Base-by-base conservation (phyloP, 2,329 filamentous ascomycete genomes). In the Ophiostoma fasciatum region DNA sequence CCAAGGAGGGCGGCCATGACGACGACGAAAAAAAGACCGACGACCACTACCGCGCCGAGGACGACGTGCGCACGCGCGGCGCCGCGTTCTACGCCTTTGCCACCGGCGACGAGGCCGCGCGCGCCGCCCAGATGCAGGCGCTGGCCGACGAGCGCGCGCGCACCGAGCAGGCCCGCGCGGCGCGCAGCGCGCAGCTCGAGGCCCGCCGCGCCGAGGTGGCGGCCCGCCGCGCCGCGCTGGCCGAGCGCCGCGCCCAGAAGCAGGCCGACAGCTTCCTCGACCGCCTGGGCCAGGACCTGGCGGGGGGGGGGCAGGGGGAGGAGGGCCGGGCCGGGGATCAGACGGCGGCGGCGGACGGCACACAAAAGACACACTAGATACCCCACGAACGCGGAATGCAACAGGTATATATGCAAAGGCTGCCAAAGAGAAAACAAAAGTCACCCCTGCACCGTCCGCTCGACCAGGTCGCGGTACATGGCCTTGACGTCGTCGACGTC, bases 401-500 rank as follows among this genome's bases (percentile, higher is more conserved):
- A n/a, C n/a, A n/a, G n/a, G n/a, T n/a, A n/a, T n/a, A n/a, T n/a
- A n/a, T n/a, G n/a, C n/a, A n/a, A 22, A 25, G 13, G 12, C 22
- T 8, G 22, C 22, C 22, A 23, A 23, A 23, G 8, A 25, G 10
- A 25, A 25, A 13, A 25, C 9, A 25, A 25, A 25, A 25, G 11
- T 25, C 11, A 10, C 13, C n/a, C 13, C 23, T 43, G 35, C 20
- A 85, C 74, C 39, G 83, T 88, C 51, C 78, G 74, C 60, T 93
- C 82, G 33, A 93, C 81, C 55, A 98, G 60, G 53, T 96, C 88
- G 46, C 84, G 74, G 62, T 96, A 96, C 69, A 98, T 94, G 51
- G 78, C 79, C 64, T 98, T 98, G 54, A 98, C 68, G 63, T 98
- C 90, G 45, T 76, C 66, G 36, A 98, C 81, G 63, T 96, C 90